Base-by-base conservation (phyloP, 805 yeast species). In the Saccharomyces jurei region DNA sequence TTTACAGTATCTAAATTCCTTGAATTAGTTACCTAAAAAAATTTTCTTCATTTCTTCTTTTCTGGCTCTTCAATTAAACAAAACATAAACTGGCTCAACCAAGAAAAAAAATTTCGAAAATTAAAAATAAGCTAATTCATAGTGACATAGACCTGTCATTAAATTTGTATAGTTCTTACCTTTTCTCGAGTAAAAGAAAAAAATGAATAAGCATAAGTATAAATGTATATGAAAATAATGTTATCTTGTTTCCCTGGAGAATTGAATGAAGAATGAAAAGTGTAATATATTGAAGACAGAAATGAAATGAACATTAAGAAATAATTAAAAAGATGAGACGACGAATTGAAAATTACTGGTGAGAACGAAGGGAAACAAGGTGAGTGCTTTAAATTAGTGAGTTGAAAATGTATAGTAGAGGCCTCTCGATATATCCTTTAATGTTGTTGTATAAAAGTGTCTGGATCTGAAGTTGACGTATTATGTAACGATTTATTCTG, bases 401-500 rank as follows among this genome's bases (percentile, higher is more conserved):
- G 41, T 32, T n/a, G 41, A 32, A 14, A 32, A 32, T 32, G 21
- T 32, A 32, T 32, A n/a, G 41, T 32, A 17, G 17, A 14, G 17
- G 1, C 21, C 5, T n/a, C 10, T 14, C 6, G 2, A n/a, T 14
- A n/a, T 17, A 8, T 21, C 11, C 25, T 36, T 36, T 36, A 36
- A 17, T 36, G 44, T 36, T 11, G 41, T 32, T 36, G 44, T 22
- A 36, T 36, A 17, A 36, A 36, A 21, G 9, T 17, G 9, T 36
- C 44, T 36, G 44, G 17, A 17, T 36, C 22, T 17, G 44, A 36
- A 17, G 44, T 36, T 17, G 44, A 28, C 11, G 52, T 30, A 26
- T 41, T 48, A n/a, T 50, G 55, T n/a, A 55, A 21, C 21, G 50
- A n/a, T 27, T 36, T 48, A 5, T 52, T 49, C 27, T 55, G 55